phyloP scores from a whole-genome alignment of 2,329 filamentous ascomycete species.

The Zasmidium angulare region DNA sequence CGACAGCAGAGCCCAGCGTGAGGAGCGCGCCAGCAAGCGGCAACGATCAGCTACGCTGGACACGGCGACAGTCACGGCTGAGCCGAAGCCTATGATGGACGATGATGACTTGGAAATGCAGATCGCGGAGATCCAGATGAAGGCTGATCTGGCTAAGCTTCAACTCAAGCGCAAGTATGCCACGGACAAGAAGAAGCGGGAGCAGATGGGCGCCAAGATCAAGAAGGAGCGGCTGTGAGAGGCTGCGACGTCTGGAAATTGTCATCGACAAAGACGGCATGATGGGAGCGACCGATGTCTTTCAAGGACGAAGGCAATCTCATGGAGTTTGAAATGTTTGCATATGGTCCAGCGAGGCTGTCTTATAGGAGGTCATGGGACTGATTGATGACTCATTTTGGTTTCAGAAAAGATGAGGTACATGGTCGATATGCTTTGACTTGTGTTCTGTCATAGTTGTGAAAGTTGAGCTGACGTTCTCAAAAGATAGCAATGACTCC shows the following conservation, averaged over 20 bases:
- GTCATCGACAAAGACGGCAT: no score
- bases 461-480: not conserved
- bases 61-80: not conserved
- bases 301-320: no score
- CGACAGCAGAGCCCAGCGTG: not conserved
- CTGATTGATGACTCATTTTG: no score
- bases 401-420: not conserved
- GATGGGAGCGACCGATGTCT: no score
- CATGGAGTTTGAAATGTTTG: no score
- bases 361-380: no score
- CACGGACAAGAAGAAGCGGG: not conserved
- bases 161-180: not conserved
- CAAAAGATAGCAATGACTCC: slow-evolving; percentile 37
- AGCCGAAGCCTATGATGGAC: not conserved
- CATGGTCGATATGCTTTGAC: not conserved
- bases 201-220: not conserved
- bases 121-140: slow-evolving; percentile 3
- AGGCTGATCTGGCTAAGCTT: not conserved
- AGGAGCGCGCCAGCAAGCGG: slow-evolving; percentile 5
- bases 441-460: not conserved
- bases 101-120: slow-evolving; percentile 6
- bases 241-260: no score
- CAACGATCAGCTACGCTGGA: not conserved
- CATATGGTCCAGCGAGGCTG: no score
- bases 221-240: not conserved